phyloP scores from a whole-genome alignment of 148 eudicot species.

The Suaeda aralocaspica region DNA sequence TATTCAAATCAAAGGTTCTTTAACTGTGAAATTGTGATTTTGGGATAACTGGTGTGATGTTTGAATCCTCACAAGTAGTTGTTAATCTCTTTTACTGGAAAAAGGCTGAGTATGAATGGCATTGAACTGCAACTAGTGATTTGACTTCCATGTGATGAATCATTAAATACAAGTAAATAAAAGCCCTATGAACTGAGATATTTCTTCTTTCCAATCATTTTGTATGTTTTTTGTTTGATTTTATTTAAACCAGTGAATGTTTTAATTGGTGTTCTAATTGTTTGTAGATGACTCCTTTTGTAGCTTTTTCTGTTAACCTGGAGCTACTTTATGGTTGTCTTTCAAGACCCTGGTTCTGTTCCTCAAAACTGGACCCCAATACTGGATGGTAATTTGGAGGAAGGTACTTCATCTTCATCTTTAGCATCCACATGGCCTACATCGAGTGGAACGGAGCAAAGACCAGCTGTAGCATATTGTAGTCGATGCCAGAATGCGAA shows the following conservation, averaged over 20 bases:
- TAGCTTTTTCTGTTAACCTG: conserved; percentile 78
- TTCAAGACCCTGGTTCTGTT: conserved; percentile 83
- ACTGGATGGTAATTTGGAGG: conserved; percentile 49
- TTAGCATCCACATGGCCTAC: conserved; percentile 37
- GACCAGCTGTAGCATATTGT: conserved; percentile 49
- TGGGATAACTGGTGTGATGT: too few relatives aligned
- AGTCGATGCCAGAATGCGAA: conserved; percentile 63
- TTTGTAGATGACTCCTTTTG: conserved; percentile 33
- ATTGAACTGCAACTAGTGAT: background rate
- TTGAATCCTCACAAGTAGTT: background rate
- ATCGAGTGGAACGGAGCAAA: conserved; percentile 44
- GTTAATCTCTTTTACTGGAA: background rate
- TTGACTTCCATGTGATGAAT: background rate
- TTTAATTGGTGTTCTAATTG: conserved; percentile 23
- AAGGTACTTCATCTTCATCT: conserved; percentile 37
- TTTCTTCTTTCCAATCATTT: background rate
- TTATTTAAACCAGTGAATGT: background rate
- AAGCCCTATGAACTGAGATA: too few relatives aligned
- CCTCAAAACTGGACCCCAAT: conserved; percentile 77
- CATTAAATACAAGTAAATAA: too few relatives aligned
- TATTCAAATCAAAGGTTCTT: too few relatives aligned
- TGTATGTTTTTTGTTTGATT: background rate
- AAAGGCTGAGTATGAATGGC: background rate
- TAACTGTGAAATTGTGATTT: background rate
- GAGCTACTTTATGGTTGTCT: conserved; percentile 88